Conservation (phyloP, 495 filamentous ascomycete species). For the Trypethelium eluteriae region DNA sequence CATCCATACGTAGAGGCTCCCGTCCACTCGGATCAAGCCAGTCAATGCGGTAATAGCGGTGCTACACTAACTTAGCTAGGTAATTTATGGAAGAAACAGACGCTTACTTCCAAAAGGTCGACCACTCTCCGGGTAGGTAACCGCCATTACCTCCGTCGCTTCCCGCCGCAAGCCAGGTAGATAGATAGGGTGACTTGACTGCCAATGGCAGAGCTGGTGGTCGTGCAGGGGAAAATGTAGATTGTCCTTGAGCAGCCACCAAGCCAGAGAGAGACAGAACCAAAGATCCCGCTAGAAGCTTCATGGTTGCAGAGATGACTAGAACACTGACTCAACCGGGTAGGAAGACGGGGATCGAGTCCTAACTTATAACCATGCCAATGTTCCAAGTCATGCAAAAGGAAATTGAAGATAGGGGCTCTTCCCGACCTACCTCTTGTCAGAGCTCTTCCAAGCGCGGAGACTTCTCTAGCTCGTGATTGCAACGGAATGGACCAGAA, state of each 20-base stretch:
- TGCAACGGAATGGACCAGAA: not conserved
- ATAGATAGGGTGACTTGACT: constrained; percentile 52
- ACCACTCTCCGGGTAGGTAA: constrained; percentile 52
- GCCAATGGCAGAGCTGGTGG: constrained; percentile 51
- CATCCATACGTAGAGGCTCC: constrained; percentile 51
- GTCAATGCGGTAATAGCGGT: constrained; percentile 45
- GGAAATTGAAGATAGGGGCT: not conserved
- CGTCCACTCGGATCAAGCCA: constrained; percentile 52
- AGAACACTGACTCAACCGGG: not conserved
- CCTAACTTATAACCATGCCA: not conserved
- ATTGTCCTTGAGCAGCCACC: constrained; percentile 20
- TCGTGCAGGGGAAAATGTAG: constrained; percentile 48
- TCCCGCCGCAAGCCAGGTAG: constrained; percentile 48
- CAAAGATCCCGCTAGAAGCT: not conserved
- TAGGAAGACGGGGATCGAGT: not conserved
- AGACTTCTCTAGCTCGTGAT: not conserved
- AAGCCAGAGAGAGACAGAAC: not conserved
- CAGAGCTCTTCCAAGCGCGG: not conserved
- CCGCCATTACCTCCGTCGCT: constrained; percentile 50
- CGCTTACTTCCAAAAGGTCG: constrained; percentile 48
- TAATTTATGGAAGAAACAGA: constrained; percentile 2
- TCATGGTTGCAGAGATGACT: not conserved
- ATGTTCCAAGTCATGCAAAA: not conserved
- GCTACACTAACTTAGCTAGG: constrained; percentile 29
- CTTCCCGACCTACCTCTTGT: not conserved